phyloP scores from a whole-genome alignment of 495 filamentous ascomycete genomes.

The Bryoglossum gracile region DNA sequence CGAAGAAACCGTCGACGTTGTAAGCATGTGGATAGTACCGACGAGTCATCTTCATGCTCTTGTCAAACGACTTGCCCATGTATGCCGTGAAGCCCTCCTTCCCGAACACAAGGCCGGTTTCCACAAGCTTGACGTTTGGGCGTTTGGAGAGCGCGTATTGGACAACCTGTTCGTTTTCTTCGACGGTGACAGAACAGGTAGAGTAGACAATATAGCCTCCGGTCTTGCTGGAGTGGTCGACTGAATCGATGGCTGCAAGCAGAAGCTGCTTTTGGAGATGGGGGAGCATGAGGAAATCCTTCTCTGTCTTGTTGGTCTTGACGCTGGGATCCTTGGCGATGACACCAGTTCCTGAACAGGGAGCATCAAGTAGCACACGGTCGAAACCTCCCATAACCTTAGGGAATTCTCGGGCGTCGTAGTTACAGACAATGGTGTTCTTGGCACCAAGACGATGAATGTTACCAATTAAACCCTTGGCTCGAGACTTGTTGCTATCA shows the following conservation, averaged over 20 bases:
- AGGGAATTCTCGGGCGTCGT: constrained; percentile 88
- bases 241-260: constrained; percentile 87
- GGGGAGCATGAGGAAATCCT: constrained; percentile 84
- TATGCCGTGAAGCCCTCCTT: constrained; percentile 82
- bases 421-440: constrained; percentile 91
- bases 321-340: constrained; percentile 92
- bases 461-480: constrained; percentile 96
- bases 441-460: constrained; percentile 90
- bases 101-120: constrained; percentile 89
- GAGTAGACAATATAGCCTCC: constrained; percentile 95
- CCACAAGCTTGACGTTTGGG: constrained; percentile 88
- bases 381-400: constrained; percentile 94
- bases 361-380: constrained; percentile 70
- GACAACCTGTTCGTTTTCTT: constrained; percentile 91
- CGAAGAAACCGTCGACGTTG: constrained; percentile 98
- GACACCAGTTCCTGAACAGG: constrained; percentile 78
- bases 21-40: constrained; percentile 91
- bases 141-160: constrained; percentile 85
- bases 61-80: constrained; percentile 83
- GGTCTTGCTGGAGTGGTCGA: constrained; percentile 76
- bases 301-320: constrained; percentile 95
- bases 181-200: constrained; percentile 84
- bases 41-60: constrained; percentile 74
- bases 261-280: constrained; percentile 92
- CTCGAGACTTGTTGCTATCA: constrained; percentile 85